Percentiles rank a stretch among this genome's conserved stretches.
phyloP scores from a whole-genome alignment of 1,284 basidiomycete genomes.

The Tilletia caries region DNA sequence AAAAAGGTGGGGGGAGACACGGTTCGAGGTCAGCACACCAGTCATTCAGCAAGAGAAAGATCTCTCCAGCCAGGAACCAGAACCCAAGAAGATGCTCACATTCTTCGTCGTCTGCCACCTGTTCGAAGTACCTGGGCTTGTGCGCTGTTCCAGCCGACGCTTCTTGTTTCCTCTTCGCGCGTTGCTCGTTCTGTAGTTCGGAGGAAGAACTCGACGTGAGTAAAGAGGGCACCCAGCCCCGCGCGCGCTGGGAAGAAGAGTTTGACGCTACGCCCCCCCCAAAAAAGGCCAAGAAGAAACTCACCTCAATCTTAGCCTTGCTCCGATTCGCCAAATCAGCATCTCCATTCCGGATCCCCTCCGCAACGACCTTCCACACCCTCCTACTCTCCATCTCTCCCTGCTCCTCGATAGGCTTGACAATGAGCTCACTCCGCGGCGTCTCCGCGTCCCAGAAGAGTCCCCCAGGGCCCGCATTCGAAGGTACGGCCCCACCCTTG shows the following conservation, averaged over 20 bases:
- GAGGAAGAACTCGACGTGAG: background rate
- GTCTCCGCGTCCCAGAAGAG: conserved; percentile 59
- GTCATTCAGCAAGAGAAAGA: background rate
- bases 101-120: conserved; percentile 19
- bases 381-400: conserved; percentile 79
- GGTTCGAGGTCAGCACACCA: no score
- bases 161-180: conserved; percentile 83
- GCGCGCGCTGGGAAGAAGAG: background rate
- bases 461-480: conserved; percentile 28
- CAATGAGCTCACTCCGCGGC: conserved; percentile 68
- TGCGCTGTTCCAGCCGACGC: conserved; percentile 61
- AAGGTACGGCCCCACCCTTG: conserved; percentile 31
- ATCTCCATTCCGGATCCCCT: conserved; percentile 84
- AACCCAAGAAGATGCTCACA: background rate
- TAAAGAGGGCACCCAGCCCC: background rate
- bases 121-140: conserved; percentile 12
- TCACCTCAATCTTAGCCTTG: conserved; percentile 77
- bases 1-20: background rate
- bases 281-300: background rate
- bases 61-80: background rate
- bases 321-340: conserved; percentile 85
- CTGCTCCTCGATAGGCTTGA: conserved; percentile 65
- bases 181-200: conserved; percentile 71
- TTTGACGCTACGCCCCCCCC: background rate
- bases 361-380: conserved; percentile 81